These are phyloP conservation scores for Mortierella hygrophila DNA, from an alignment of 192 early-diverging fungal genomes.

Conservation along the genomic window DNA sequence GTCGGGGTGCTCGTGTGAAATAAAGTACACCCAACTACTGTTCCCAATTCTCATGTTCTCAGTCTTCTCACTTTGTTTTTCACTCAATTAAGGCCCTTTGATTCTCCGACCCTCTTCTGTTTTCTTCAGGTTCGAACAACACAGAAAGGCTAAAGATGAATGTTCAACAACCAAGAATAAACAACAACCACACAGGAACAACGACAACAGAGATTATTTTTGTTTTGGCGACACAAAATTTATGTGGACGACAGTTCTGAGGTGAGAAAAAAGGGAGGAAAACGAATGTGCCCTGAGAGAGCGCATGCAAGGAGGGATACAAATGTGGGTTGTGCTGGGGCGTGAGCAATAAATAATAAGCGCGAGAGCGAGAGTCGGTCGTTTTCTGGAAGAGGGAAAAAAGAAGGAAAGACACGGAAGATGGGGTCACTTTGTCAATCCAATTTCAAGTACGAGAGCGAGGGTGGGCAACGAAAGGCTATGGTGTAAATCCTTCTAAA, in stretches of 20 bases:
- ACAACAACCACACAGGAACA: background rate
- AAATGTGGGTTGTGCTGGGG: background rate
- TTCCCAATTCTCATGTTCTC: too few species aligned
- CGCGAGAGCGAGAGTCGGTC: background rate
- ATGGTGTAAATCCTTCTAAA: background rate
- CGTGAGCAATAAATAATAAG: background rate
- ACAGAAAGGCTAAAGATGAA: background rate
- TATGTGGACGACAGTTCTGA: background rate
- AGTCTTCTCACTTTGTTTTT: background rate
- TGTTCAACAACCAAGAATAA: background rate
- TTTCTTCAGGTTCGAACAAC: background rate
- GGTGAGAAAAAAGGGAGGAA: background rate
- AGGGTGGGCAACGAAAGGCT: background rate
- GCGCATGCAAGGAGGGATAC: background rate
- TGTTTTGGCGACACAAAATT: conserved; percentile 7
- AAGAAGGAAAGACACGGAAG: background rate
- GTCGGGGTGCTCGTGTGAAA: background rate
- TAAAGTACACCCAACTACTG: too few species aligned
- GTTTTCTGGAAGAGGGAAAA: background rate
- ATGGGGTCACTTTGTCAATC: background rate
- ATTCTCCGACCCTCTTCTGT: background rate
- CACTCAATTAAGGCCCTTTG: background rate
- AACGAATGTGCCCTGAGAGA: background rate
- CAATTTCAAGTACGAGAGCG: background rate
- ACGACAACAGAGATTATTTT: background rate